Evolutionary conservation across 345 rosid genomes (phyloP), one percentile per base, ranked within the genome.

Genomic region (Syzygium aromaticum): DNA sequence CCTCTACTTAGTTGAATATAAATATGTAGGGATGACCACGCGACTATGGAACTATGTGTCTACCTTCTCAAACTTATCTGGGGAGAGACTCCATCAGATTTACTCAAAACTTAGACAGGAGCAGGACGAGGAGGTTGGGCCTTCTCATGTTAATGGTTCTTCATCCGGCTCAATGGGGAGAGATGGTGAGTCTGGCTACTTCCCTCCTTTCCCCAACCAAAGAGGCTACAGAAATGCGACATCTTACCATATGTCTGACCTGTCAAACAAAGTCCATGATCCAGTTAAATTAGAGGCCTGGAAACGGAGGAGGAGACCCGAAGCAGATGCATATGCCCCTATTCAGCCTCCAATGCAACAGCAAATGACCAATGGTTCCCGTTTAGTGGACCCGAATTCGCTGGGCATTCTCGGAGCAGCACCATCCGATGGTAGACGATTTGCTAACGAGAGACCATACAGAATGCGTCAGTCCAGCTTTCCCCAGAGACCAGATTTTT

Each of bases 21-120:
- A 63, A 49, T 19, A 22, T 88, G 49, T 95, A 98, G 99, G 98
- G 91, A 95, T 96, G 98, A 92, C 92, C 1, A 93, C 88, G 90
- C 92, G 99, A 87, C 87, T 98, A 88, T 98, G 99, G 99, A 96
- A 98, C 54, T 98, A 96, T 82, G 99, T 98, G 33, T 98, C 99
- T 33, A 95, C 95, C 7, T 98, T 93, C 91, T 98, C 99, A 77
- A 98, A 98, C 91, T 90, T 96, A 80, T 93, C 99, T 15, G 99
- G 99, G 86, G 98, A 93, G 91, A 92, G 91, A 89, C 98, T 98
- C 84, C 94, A 90, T 67, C 99, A 96, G 92, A 98, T 96, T 5
- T 98, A 98, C 92, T 94, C 99, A 43, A 98, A 96, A 92, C 93
- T 98, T 86, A 96, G 92, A 92, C 90, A 94, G 90, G 96, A 96